Percentiles rank a stretch among this genome's conserved stretches.
Evolutionary conservation across 805 yeast species (phyloP).

Genomic region (Lipomyces japonicus): DNA sequence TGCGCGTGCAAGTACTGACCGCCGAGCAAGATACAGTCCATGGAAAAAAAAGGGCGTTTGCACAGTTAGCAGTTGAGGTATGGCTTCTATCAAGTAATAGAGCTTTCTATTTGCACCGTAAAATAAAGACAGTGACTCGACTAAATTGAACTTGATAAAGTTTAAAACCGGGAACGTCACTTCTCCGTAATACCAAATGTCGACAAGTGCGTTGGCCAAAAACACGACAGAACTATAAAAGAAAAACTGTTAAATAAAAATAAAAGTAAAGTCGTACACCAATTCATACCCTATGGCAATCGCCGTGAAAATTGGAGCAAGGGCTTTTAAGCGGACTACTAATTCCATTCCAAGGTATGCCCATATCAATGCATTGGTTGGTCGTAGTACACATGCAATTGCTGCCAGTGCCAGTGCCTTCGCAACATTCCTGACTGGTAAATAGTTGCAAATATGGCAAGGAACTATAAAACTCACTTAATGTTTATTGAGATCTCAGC

Average conservation of each 20-base stretch:
- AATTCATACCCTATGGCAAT: conserved; percentile 24
- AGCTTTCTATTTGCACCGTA: conserved; percentile 85
- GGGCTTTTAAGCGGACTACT: conserved; percentile 24
- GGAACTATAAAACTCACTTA: background rate
- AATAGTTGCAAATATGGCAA: background rate
- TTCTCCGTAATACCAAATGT: conserved; percentile 56
- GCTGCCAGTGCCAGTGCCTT: conserved; percentile 40
- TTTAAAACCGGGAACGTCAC: conserved; percentile 52
- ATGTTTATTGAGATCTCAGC: background rate
- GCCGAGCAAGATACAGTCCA: conserved; percentile 39
- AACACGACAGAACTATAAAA: conserved; percentile 36
- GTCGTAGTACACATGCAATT: conserved; percentile 54
- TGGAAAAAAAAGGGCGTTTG: conserved; percentile 58
- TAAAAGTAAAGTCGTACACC: conserved; percentile 15
- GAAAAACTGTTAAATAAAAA: background rate
- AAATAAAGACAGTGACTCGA: conserved; percentile 67
- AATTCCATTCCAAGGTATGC: conserved; percentile 49
- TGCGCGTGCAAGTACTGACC: conserved; percentile 33
- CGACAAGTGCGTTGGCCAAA: conserved; percentile 45
- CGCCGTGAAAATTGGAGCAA: conserved; percentile 10
- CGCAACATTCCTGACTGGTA: conserved; percentile 28
- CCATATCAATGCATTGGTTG: conserved; percentile 84
- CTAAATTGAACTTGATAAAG: conserved; percentile 74
- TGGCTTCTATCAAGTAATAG: conserved; percentile 76
- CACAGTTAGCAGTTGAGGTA: conserved; percentile 70